Base-by-base conservation (phyloP, 2,329 filamentous ascomycete genomes). In the Diaporthe velutina region DNA sequence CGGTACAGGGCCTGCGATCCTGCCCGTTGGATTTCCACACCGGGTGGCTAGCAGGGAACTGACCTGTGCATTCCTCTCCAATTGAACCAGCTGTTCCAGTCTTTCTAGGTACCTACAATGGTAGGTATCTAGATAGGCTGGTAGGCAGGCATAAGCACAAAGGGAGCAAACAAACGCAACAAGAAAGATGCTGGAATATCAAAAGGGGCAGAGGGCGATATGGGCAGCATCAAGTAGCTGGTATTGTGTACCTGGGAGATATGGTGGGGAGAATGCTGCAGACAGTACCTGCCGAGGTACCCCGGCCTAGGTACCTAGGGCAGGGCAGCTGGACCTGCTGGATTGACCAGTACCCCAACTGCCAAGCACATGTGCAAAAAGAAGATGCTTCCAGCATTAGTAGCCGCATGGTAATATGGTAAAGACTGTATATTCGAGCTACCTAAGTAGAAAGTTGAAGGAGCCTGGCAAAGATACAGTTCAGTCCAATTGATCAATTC, bases 1-100 rank as follows among this genome's bases (percentile, higher is more conserved):
- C 57, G 35, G 17, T 48, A 64, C 60, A 33, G 15, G 7, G 25
- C 13, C 15, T 64, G 38, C 7, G 2, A 30, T 45, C 25, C 60
- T 64, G 28, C 60, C 57, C 35, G 60, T 40, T 64, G 58, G 25
- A 45, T 61, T 45, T 35, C 55, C 33, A 40, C 12, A 60, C 25
- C 33, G 10, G 60, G 42, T n/a, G 25, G n/a, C 60, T 40, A 30
- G 25, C 40, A 48, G 40, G 60, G 60, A 22, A 22, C 60, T 7
- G 9, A 8, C 22, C 40, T 48, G 40, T 64, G 15, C 25, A 4
- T 64, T 48, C 40, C 25, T 30, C 30, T 9, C 40, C 40, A 22
- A 30, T 64, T 64, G 58, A 13, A 4, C 58, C 58, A 45, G 58
- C n/a, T 8, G 15, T 19, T 17, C 35, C 57, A 42, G 28, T 10